These are phyloP conservation scores for Saccharomyces paradoxus DNA, from an alignment of 805 yeast species.

Conservation along the genomic window DNA sequence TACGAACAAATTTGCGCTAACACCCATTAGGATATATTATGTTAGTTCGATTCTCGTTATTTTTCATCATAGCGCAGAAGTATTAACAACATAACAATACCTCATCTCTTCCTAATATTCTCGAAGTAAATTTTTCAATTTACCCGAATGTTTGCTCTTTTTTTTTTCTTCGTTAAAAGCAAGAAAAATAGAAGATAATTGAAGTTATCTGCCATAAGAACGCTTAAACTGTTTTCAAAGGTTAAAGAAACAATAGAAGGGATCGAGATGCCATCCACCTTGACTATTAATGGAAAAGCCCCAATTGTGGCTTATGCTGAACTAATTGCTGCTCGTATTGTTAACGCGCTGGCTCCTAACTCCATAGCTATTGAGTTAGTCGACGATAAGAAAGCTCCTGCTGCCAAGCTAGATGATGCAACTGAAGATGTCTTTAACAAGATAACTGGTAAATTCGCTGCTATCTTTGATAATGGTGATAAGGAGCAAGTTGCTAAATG, in stretches of 20 bases:
- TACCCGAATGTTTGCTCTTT: not conserved
- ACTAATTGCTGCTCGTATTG: constrained; percentile 68
- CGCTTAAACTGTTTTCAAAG: not conserved
- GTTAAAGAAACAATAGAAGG: constrained; percentile 13
- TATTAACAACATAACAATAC: not conserved
- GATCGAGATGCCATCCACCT: constrained; percentile 33
- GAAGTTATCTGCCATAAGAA: constrained; percentile 1
- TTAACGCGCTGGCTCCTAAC: constrained; percentile 45
- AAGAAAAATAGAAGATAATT: constrained; percentile 7
- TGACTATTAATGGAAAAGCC: constrained; percentile 80
- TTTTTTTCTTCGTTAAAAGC: not conserved
- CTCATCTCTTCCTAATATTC: not conserved
- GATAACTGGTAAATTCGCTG: constrained; percentile 48
- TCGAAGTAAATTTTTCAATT: not conserved
- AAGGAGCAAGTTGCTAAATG: constrained; percentile 45
- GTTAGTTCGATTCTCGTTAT: not conserved
- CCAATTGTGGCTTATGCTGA: constrained; percentile 72
- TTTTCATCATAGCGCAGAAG: not conserved
- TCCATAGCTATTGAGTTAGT: constrained; percentile 55
- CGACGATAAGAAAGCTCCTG: constrained; percentile 61
- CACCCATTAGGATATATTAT: constrained; percentile 16
- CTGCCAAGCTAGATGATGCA: constrained; percentile 41
- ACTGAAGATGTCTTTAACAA: constrained; percentile 38
- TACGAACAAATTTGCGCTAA: constrained; percentile 25
- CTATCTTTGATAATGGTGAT: constrained; percentile 26